phyloP scores from a whole-genome alignment of 345 rosid species.

The Hypericum perforatum region DNA sequence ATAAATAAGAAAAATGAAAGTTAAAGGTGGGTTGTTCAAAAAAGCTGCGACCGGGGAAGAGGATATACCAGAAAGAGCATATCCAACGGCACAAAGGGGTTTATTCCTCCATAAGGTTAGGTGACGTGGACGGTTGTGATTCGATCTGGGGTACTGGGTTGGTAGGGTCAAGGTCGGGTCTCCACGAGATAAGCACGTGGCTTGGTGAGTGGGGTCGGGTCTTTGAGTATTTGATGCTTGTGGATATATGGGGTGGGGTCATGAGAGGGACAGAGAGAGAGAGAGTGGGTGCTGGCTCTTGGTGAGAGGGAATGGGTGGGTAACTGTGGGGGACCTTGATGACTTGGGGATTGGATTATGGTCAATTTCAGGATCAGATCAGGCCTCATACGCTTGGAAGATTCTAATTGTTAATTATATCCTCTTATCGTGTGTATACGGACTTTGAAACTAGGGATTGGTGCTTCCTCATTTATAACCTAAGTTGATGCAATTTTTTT shows the following conservation, averaged over 20 bases:
- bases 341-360: background rate
- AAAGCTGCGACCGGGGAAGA: background rate
- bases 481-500: no score
- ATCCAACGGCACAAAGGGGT: slow-evolving; percentile 28
- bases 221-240: no score
- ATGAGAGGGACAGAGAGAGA: background rate
- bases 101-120: slow-evolving; percentile 14
- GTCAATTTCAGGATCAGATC: no score
- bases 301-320: slow-evolving; percentile 13
- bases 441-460: no score
- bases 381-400: no score
- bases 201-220: background rate
- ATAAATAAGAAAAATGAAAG: background rate
- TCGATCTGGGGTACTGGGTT: background rate
- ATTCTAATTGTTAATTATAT: no score
- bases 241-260: no score
- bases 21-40: no score
- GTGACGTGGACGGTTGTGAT: slow-evolving; percentile 16
- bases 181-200: background rate
- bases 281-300: slow-evolving; percentile 10
- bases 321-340: background rate
- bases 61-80: slow-evolving; percentile 33
- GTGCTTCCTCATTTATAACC: no score
- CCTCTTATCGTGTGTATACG: no score
- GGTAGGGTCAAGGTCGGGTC: background rate